phyloP scores from a whole-genome alignment of 1,139 yeast genomes.

The Hanseniaspora sp. region DNA sequence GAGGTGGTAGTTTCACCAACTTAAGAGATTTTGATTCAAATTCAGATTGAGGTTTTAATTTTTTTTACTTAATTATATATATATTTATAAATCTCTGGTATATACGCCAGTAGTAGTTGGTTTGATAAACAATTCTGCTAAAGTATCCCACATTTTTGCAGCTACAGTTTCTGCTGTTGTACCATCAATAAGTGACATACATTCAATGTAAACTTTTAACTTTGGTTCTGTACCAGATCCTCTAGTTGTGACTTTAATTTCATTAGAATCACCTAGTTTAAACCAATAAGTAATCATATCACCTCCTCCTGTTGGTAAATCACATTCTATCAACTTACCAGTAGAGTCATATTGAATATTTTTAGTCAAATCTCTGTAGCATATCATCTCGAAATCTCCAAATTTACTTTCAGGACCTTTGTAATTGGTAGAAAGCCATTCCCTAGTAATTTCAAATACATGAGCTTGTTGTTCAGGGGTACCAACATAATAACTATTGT shows the following conservation, averaged over 20 bases:
- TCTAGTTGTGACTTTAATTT: constrained; percentile 67
- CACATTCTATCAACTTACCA: constrained; percentile 40
- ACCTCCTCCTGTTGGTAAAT: constrained; percentile 58
- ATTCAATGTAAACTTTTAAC: constrained; percentile 76
- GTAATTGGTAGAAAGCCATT: background rate
- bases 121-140: constrained; percentile 1
- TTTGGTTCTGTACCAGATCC: constrained; percentile 98
- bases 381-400: constrained; percentile 38
- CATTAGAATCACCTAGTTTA: constrained; percentile 20
- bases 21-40: no score
- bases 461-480: constrained; percentile 41
- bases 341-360: constrained; percentile 67
- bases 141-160: constrained; percentile 1
- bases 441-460: constrained; percentile 36
- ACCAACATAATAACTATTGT: constrained; percentile 74
- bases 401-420: constrained; percentile 18
- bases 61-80: no score
- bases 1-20: no score
- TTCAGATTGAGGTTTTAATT: no score
- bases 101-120: constrained; percentile 11
- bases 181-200: constrained; percentile 8
- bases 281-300: constrained; percentile 73
- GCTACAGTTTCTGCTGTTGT: constrained; percentile 1
- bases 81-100: background rate
- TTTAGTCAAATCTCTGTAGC: constrained; percentile 74